Evolutionary conservation across 306 rosid species (phyloP).

Genomic region (Cicer pinnatifidum): DNA sequence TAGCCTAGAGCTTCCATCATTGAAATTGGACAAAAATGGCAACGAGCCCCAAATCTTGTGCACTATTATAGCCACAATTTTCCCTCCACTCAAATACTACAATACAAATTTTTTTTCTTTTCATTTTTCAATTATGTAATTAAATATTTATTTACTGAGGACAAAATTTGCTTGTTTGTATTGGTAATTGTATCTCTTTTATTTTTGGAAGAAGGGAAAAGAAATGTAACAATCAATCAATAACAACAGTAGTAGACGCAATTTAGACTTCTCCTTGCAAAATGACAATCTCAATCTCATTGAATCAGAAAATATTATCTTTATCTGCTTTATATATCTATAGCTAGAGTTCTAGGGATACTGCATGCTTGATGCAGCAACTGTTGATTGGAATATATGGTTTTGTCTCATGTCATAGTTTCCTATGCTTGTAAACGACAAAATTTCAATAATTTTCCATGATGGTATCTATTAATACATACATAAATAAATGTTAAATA

Average conservation of each 20-base stretch:
- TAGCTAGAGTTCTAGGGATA: conserved; percentile 45
- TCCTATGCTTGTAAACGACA: conserved; percentile 48
- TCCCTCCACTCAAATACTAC: too few species aligned
- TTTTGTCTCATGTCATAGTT: conserved; percentile 46
- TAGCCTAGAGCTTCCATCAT: too few species aligned
- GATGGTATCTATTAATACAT: not conserved
- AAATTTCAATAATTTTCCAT: conserved; percentile 39
- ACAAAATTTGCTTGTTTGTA: conserved; percentile 52
- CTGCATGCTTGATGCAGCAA: conserved; percentile 42
- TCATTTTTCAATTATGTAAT: too few species aligned
- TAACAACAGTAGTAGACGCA: conserved; percentile 39
- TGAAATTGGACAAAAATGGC: too few species aligned
- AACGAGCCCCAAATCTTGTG: too few species aligned
- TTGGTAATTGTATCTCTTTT: conserved; percentile 44
- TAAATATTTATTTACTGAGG: not conserved
- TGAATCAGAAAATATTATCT: conserved; percentile 51
- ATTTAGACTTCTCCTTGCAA: conserved; percentile 31
- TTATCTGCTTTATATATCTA: conserved; percentile 29
- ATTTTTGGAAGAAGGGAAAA: conserved; percentile 29
- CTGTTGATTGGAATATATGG: conserved; percentile 40
- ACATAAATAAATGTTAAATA: too few species aligned
- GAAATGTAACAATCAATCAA: conserved; percentile 35
- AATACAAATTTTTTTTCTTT: too few species aligned
- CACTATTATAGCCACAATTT: too few species aligned
- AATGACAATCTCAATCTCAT: conserved; percentile 46